A percentile compares a stretch with the other conserved stretches of the same genome.
Conservation (phyloP, 108 stramenopile species). For the Aurantiochytrium sp. region DNA sequence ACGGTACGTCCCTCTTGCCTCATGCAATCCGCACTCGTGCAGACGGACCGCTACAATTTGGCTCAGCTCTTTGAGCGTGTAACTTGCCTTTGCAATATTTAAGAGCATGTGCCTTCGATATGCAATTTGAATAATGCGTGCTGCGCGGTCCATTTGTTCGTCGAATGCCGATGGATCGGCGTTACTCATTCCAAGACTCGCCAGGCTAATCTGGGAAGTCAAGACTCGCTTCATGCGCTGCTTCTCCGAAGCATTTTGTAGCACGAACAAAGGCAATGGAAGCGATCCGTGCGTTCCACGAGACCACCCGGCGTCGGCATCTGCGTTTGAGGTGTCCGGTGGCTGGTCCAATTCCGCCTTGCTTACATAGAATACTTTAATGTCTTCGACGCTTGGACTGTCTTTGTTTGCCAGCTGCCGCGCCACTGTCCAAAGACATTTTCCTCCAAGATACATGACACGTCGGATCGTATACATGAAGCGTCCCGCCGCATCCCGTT, state of each 20-base stretch:
- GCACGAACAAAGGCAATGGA: background rate
- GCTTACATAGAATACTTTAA: background rate
- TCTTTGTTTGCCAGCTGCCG: background rate
- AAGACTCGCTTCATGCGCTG: background rate
- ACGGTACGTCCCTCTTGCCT: background rate
- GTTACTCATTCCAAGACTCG: too few relatives aligned
- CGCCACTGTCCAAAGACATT: background rate
- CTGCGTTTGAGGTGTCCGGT: background rate
- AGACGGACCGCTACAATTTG: background rate
- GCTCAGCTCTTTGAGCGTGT: slow-evolving; percentile 7
- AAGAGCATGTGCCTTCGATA: background rate
- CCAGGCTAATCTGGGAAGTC: too few relatives aligned
- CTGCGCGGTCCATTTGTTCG: background rate
- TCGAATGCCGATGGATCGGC: background rate
- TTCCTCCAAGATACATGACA: background rate
- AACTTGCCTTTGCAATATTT: background rate
- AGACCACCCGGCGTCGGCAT: background rate
- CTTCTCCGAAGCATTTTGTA: background rate
- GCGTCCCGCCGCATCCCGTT: background rate
- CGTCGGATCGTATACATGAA: background rate
- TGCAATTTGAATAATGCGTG: background rate
- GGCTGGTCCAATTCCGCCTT: too few relatives aligned
- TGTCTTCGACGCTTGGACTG: background rate
- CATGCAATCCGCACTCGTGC: background rate
- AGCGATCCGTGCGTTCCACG: background rate